Conservation (phyloP, 495 filamentous ascomycete genomes). For the Hypoxylon subgilvum region DNA sequence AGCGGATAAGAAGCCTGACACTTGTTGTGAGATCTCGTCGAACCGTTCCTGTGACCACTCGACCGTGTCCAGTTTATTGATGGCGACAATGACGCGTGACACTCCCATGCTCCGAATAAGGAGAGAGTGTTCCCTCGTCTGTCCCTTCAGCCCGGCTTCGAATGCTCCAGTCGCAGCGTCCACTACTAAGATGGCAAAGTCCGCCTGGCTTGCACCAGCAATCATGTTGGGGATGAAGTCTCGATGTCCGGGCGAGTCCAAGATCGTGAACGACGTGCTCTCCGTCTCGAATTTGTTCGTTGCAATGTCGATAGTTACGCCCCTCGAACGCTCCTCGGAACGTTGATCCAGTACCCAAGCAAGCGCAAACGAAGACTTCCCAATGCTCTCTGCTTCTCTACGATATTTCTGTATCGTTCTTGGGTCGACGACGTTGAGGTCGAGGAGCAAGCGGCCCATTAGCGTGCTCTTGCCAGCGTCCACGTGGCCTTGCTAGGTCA, state of each 20-base stretch:
- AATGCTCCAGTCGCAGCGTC: conserved; percentile 88
- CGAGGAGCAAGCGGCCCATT: conserved; percentile 92
- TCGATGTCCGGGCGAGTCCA: conserved; percentile 91
- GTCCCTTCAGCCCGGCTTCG: conserved; percentile 89
- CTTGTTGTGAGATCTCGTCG: conserved; percentile 81
- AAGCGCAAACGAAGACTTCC: conserved; percentile 92
- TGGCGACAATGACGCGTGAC: conserved; percentile 80
- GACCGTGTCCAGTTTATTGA: conserved; percentile 93
- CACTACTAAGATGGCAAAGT: conserved; percentile 94
- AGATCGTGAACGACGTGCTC: conserved; percentile 84
- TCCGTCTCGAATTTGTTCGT: conserved; percentile 91
- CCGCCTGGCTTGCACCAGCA: conserved; percentile 91
- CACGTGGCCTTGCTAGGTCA: conserved; percentile 73
- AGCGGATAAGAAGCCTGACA: conserved; percentile 78
- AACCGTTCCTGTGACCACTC: conserved; percentile 82
- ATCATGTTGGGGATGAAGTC: conserved; percentile 99
- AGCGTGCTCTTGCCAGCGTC: conserved; percentile 97
- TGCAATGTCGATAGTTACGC: conserved; percentile 97
- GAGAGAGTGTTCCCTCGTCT: conserved; percentile 91
- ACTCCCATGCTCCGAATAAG: conserved; percentile 93
- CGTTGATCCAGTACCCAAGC: conserved; percentile 96
- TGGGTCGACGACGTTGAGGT: conserved; percentile 84
- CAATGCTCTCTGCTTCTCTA: conserved; percentile 86
- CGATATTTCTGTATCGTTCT: conserved; percentile 85
- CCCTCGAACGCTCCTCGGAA: conserved; percentile 81